Base-by-base conservation (phyloP, 2,329 filamentous ascomycete genomes). In the Paecilomyces niveus region DNA sequence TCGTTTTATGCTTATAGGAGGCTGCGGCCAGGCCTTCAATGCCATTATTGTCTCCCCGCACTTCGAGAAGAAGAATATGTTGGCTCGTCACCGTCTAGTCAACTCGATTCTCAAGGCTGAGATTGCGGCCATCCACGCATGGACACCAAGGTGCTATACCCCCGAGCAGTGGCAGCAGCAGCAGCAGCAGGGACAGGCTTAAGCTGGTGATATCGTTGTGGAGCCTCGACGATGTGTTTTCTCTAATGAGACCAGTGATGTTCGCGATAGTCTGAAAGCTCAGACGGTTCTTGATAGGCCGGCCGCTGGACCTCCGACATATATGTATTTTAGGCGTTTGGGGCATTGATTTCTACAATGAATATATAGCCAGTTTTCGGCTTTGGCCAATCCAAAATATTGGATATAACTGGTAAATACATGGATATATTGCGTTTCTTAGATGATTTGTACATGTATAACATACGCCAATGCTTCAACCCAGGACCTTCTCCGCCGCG, bases 91-190 rank as follows among this genome's bases (percentile, higher is more conserved):
- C 76, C 86, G 92, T 51, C 82, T 95, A 62, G 92, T 96, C 66
- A 96, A 97, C 76, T 83, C 83, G 15, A 86, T 86, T 4, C 80
- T 97, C 67, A 93, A 92, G 78, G 84, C 87, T 53, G 92, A 97
- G 77, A 96, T 97, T 72, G 89, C 90, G 15, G 85, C 84, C 63
- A 96, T 97, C 67, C 92, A 97, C 78, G 92, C 92, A 45, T 97
- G 92, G 92, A 95, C 90, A 58, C 90, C 92, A 29, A 95, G 92
- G 77, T 96, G 92, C 74, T 89, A 92, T 78, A 97, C 92, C 8
- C 90, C 90, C 0, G 90, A 92, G 68, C 90, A 97, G 78, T 96
- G 89, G 86, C 85, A 90, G 77, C 85, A 90, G 77, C 86, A 84
- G 74, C 83, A 88, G 74, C 81, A 83, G 63, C 70, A 75, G 64